Conservation (phyloP, 1,284 basidiomycete genomes). For the Tremellales sp. region DNA sequence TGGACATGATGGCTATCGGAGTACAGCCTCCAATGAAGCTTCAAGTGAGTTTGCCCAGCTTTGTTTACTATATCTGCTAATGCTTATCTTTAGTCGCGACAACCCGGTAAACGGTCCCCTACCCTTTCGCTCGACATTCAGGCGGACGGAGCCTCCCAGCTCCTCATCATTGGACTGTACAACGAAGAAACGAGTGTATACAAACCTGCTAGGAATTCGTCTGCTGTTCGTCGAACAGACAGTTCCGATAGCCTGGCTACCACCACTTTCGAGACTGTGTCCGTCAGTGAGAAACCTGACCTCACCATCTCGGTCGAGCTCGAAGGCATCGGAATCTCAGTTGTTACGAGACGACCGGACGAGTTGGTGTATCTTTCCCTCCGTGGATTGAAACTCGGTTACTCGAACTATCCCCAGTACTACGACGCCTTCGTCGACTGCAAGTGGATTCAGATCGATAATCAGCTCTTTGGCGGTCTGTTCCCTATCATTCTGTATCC, state of each 20-base stretch:
- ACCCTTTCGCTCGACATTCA: slow-evolving; percentile 88
- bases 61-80: not conserved
- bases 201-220: slow-evolving; percentile 64
- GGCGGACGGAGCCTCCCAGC: slow-evolving; percentile 82
- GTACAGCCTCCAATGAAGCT: slow-evolving; percentile 88
- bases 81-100: slow-evolving; percentile 7
- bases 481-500: slow-evolving; percentile 97
- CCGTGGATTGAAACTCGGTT: slow-evolving; percentile 77
- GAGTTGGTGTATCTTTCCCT: slow-evolving; percentile 89
- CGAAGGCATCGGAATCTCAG: slow-evolving; percentile 87
- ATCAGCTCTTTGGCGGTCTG: slow-evolving; percentile 92
- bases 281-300: slow-evolving; percentile 64
- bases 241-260: slow-evolving; percentile 43
- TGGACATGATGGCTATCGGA: slow-evolving; percentile 97
- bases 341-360: slow-evolving; percentile 80
- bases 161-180: slow-evolving; percentile 85
- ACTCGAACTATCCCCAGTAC: slow-evolving; percentile 74
- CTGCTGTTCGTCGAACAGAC: slow-evolving; percentile 23
- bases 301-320: slow-evolving; percentile 72
- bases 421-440: slow-evolving; percentile 80
- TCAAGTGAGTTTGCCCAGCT: slow-evolving; percentile 15
- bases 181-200: slow-evolving; percentile 82
- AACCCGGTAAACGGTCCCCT: slow-evolving; percentile 50
- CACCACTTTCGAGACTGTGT: slow-evolving; percentile 76
- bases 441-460: slow-evolving; percentile 91